Conservation (phyloP, 169 alveolate species). For the Eimeria necatrix region DNA sequence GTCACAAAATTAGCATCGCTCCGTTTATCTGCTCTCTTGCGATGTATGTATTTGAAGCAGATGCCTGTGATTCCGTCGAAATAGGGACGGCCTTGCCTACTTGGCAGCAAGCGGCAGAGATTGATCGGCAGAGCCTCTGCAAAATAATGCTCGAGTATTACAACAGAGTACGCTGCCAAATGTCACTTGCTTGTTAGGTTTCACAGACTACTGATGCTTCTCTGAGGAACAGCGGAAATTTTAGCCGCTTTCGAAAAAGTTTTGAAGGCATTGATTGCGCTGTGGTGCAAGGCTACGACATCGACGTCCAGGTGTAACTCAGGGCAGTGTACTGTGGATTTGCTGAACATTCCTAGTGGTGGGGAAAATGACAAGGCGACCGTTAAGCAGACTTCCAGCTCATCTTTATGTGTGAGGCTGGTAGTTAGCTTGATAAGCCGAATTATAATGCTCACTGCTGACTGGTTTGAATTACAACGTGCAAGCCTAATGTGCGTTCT, state of each 20-base stretch:
- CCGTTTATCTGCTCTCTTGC: neutral
- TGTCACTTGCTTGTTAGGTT: too few species aligned
- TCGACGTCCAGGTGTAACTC: neutral
- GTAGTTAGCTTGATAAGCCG: too few species aligned
- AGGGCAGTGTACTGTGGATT: conserved; percentile 1
- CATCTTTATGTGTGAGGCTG: conserved; percentile 49
- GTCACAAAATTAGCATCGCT: too few species aligned
- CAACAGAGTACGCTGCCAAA: conserved; percentile 5
- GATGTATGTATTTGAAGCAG: neutral
- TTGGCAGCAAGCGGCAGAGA: conserved; percentile 48
- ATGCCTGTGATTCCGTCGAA: conserved; percentile 86
- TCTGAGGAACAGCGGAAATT: too few species aligned
- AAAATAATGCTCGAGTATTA: conserved; percentile 59
- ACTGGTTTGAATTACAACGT: too few species aligned
- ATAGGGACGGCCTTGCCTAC: conserved; percentile 82
- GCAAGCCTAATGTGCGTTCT: too few species aligned
- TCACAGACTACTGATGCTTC: too few species aligned
- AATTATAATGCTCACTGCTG: neutral
- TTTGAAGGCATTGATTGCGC: neutral
- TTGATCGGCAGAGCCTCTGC: conserved; percentile 59
- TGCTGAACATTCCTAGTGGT: neutral
- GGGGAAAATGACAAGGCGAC: conserved; percentile 15
- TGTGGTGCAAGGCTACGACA: conserved; percentile 27
- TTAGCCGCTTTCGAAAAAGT: neutral
- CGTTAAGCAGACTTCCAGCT: conserved; percentile 22